Evolutionary conservation across 2,329 filamentous ascomycete genomes (phyloP), one percentile per base, ranked within the genome.

Genomic region (Fusarium xylarioides): DNA sequence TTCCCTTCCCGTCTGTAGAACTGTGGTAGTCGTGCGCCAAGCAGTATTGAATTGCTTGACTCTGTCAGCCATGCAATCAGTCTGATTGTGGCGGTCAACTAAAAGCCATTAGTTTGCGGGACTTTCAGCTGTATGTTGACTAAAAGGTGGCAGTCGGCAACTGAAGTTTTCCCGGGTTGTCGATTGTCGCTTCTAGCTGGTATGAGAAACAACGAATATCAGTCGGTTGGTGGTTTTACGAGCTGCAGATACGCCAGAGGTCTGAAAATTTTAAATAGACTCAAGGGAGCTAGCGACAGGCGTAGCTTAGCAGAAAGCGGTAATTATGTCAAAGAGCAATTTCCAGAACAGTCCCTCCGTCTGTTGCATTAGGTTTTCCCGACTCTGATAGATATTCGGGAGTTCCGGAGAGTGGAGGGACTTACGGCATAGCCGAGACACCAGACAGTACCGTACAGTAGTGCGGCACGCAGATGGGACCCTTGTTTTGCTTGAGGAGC

Each of bases 361-460:
- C 30, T 21, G 52, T 21, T 46, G 18, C 23, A 50, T 54, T 34
- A 50, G 47, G 43, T 53, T 59, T 23, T 35, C 44, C 54, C 30
- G 15, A 43, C 55, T 37, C 14, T 52, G 44, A 62, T 26, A 62
- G 40, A 34, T 56, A 54, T 54, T 69, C 71, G 71, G 71, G 57
- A 61, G 28, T 64, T 38, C 71, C 71, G 71, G 63, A 57, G 58
- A 61, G 66, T 71, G 71, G 56, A 68, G 56, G 56, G 43, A 23
- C 49, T 49, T 55, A 55, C 71, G 71, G 71, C 40, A 61, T 58
- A 65, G 67, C 67, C 71, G 71, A 73, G 53, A 71, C 55, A 40
- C 46, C 58, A 73, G 21, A 34, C 34, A 56, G 21, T 56, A 47
- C 30, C 40, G 19, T 57, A 61, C 55, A 55, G 66, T 66, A 66